A percentile compares a stretch with the other conserved stretches of the same genome.
Conservation (phyloP, 2,329 filamentous ascomycete genomes). For the Dactylellina parvicollis region DNA sequence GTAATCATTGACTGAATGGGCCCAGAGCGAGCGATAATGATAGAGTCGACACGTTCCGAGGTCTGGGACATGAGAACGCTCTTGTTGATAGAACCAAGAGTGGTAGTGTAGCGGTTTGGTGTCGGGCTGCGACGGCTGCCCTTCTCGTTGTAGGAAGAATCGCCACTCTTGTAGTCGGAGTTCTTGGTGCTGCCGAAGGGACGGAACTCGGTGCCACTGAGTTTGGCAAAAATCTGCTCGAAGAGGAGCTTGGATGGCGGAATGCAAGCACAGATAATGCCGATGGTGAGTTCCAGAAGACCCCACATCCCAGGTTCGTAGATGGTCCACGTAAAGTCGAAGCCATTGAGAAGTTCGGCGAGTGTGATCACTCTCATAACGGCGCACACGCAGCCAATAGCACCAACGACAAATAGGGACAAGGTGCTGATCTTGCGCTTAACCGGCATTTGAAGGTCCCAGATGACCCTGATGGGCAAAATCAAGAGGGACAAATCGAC, state of each 20-base stretch:
- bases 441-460: conserved; percentile 51
- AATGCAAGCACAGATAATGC: conserved; percentile 52
- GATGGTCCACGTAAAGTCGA: conserved; percentile 51
- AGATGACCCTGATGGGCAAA: conserved; percentile 48
- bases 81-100: conserved; percentile 39
- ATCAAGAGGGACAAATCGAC: conserved; percentile 40
- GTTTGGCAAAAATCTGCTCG: conserved; percentile 29
- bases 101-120: conserved; percentile 11
- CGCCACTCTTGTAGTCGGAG: conserved; percentile 38
- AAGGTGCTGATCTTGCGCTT: conserved; percentile 49
- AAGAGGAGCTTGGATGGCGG: conserved; percentile 50
- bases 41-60: conserved; percentile 46
- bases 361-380: conserved; percentile 48
- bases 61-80: conserved; percentile 51
- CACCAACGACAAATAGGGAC: conserved; percentile 46
- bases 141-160: conserved; percentile 39
- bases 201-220: conserved; percentile 27
- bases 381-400: conserved; percentile 44
- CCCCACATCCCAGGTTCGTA: conserved; percentile 53
- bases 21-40: conserved; percentile 15
- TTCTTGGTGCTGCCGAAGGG: conserved; percentile 40
- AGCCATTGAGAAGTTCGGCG: conserved; percentile 40
- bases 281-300: conserved; percentile 44
- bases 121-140: conserved; percentile 38
- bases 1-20: conserved; percentile 38